phyloP scores from a whole-genome alignment of 805 yeast species.

The Sungouiozyma intestinalis region DNA sequence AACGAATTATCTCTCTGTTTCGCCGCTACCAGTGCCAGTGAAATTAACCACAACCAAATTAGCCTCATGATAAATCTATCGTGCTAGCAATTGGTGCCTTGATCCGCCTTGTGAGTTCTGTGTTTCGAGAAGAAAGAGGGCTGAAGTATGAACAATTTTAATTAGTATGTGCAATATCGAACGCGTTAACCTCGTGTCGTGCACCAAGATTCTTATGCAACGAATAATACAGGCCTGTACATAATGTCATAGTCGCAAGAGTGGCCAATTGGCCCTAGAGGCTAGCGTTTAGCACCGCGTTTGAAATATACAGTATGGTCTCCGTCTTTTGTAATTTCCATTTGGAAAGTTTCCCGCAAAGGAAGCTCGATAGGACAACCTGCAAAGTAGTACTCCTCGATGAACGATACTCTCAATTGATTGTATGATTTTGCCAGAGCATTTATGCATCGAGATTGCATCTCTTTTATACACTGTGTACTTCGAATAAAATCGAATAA shows the following conservation, averaged over 20 bases:
- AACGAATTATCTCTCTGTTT: not conserved
- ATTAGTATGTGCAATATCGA: no score
- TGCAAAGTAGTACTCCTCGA: conserved; percentile 11
- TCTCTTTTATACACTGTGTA: conserved; percentile 9
- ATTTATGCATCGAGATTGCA: conserved; percentile 9
- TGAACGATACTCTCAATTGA: conserved; percentile 11
- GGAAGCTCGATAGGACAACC: conserved; percentile 3
- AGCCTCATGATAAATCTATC: not conserved
- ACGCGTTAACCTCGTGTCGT: no score
- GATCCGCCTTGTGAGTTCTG: no score
- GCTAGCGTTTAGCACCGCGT: no score
- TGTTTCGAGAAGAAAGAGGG: no score
- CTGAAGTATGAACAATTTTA: no score
- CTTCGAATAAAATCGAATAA: conserved; percentile 7
- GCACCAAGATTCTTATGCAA: no score
- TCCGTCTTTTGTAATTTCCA: conserved; percentile 3
- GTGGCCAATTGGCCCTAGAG: no score
- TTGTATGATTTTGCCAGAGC: conserved; percentile 12
- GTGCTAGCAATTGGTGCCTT: no score
- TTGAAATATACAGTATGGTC: conserved; percentile 10
- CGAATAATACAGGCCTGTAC: not conserved
- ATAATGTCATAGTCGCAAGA: not conserved
- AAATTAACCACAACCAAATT: not conserved
- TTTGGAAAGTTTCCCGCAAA: conserved; percentile 2
- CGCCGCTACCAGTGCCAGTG: not conserved